Evolutionary conservation across 257 asterid species (phyloP), one percentile per base, ranked within the genome.

Genomic region (Paulownia fortunei): DNA sequence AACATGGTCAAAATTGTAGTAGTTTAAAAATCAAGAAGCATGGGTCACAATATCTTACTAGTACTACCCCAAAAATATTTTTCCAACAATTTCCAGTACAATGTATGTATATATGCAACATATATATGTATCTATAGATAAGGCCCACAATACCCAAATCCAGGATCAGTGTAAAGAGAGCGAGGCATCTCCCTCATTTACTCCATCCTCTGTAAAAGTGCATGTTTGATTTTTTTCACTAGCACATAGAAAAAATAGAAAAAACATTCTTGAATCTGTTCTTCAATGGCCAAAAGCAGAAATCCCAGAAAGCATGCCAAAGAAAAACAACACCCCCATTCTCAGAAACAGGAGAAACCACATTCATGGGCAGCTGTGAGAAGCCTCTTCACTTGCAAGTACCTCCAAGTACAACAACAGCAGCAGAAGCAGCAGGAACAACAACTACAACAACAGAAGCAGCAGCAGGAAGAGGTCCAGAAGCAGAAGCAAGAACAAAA

Each of bases 281-380:
- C 82, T 79, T 42, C 81, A 76, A 89, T 91, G 97, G 91, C 92
- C 36, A 85, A 88, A 84, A 85, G 71, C 81, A 84, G 89, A 77
- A 83, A 77, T 9, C 83, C 81, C 34, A 84, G 72, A 83, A 83
- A 83, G 63, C 83, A 61, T 12, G 34, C 80, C 61, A 80, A 80
- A 67, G 82, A 77, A 9, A 51, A 61, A 21, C 73, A 81, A 30
- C 37, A 67, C 41, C 81, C 58, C 59, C 73, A 56, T 30, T 39
- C 74, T 36, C 74, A 78, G 76, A 77, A 84, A 42, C 80, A 77
- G 26, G 84, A 79, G 34, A 86, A 89, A 73, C 90, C 92, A 18
- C 97, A 92, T 66, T 92, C 98, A 79, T 93, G 98, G 98, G 96
- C 96, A 6, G 89, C 92, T n/a, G 89, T 93, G 10, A 84, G 89